These are phyloP conservation scores for Laetiporus sulphureus DNA, from an alignment of 1,284 basidiomycete genomes.

Conservation along the genomic window DNA sequence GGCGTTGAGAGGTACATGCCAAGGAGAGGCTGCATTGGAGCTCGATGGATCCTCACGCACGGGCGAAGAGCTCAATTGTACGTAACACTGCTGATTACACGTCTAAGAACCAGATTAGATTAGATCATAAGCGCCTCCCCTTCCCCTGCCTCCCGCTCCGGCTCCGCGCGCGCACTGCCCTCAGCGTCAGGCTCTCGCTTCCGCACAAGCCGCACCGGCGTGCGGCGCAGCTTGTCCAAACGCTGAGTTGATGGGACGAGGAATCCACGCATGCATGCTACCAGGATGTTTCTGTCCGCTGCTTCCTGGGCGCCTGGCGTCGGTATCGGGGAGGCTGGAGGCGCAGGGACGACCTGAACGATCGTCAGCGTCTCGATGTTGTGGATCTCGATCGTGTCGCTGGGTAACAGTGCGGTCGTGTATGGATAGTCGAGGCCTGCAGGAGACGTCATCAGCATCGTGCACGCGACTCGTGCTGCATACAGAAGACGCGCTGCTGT, in stretches of 20 bases:
- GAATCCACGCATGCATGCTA: constrained; percentile 47
- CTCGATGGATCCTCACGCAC: constrained; percentile 2
- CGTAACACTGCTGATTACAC: constrained; percentile 5
- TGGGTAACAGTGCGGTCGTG: constrained; percentile 70
- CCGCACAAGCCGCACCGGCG: constrained; percentile 16
- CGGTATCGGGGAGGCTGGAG: constrained; percentile 26
- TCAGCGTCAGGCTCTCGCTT: not conserved
- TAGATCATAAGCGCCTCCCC: constrained; percentile 6
- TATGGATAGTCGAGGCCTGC: constrained; percentile 79
- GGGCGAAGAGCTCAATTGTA: constrained; percentile 2
- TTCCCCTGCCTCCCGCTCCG: constrained; percentile 1
- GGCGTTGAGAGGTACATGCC: constrained; percentile 4
- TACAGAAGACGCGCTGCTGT: not conserved
- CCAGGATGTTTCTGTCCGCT: constrained; percentile 27
- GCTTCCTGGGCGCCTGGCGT: constrained; percentile 9
- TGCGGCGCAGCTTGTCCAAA: constrained; percentile 43
- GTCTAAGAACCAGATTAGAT: constrained; percentile 9
- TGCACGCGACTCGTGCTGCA: constrained; percentile 1
- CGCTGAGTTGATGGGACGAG: constrained; percentile 55
- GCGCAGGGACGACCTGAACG: constrained; percentile 61
- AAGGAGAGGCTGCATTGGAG: constrained; percentile 3
- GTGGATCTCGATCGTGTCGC: constrained; percentile 78
- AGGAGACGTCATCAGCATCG: not conserved
- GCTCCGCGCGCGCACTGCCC: not conserved
- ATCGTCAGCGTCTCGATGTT: constrained; percentile 70